phyloP scores from a whole-genome alignment of 2,329 filamentous ascomycete species.

The Calonectria naviculata region DNA sequence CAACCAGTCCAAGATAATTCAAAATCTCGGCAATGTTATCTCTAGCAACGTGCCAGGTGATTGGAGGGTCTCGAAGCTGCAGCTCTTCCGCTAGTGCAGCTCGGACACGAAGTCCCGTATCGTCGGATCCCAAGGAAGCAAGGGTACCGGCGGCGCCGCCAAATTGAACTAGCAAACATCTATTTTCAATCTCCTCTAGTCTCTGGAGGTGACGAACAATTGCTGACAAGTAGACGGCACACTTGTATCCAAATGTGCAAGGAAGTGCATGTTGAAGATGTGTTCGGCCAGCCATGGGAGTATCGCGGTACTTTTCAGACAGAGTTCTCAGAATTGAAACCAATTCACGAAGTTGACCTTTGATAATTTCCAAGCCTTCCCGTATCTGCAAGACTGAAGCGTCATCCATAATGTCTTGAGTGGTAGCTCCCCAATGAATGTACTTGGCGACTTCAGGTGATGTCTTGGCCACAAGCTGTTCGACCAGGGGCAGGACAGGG shows the following conservation, averaged over 20 bases:
- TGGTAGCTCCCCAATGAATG: conserved; percentile 54
- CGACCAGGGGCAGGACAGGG: conserved; percentile 62
- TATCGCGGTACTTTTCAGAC: conserved; percentile 58
- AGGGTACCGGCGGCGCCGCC: conserved; percentile 67
- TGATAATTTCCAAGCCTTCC: conserved; percentile 58
- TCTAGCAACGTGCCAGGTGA: conserved; percentile 68
- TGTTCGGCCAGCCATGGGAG: conserved; percentile 67
- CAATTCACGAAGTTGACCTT: conserved; percentile 55
- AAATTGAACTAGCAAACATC: conserved; percentile 64
- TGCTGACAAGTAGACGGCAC: conserved; percentile 63
- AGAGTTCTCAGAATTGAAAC: conserved; percentile 54
- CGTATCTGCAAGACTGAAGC: conserved; percentile 65
- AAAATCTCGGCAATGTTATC: conserved; percentile 65
- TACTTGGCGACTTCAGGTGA: conserved; percentile 45
- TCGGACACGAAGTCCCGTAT: conserved; percentile 60
- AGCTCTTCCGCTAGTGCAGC: conserved; percentile 60
- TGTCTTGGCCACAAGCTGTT: conserved; percentile 49
- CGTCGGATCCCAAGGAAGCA: conserved; percentile 60
- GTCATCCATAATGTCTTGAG: conserved; percentile 54
- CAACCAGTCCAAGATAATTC: conserved; percentile 64
- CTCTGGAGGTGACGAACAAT: conserved; percentile 60
- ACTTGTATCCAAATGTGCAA: conserved; percentile 68
- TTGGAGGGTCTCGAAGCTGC: conserved; percentile 58
- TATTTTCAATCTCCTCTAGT: conserved; percentile 56
- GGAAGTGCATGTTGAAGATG: conserved; percentile 69